Percentiles rank a stretch among this genome's conserved stretches.
These are phyloP conservation scores for Musa balbisiana DNA, from an alignment of 202 grass and related monocot species.

Conservation along the genomic window DNA sequence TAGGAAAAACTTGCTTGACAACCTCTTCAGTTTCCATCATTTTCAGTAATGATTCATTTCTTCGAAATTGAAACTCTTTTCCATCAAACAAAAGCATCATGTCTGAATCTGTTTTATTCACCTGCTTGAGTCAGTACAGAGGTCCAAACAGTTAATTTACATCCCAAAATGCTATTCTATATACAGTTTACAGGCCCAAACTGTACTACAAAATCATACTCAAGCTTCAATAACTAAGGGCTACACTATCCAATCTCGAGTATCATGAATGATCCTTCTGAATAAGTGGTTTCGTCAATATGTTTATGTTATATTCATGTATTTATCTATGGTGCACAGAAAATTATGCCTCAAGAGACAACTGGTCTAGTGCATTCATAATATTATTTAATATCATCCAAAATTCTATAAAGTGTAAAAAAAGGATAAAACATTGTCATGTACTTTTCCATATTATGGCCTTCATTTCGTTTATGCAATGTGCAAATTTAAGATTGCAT, in stretches of 20 bases:
- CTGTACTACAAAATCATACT: background rate
- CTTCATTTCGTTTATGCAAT: no score
- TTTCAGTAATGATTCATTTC: constrained; percentile 57
- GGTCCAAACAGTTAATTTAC: background rate
- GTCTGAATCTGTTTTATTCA: constrained; percentile 60
- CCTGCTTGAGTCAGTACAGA: constrained; percentile 41
- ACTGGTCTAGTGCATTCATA: background rate
- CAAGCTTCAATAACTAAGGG: background rate
- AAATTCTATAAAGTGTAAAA: background rate
- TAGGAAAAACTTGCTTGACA: constrained; percentile 87
- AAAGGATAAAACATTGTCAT: no score
- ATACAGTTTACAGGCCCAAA: background rate
- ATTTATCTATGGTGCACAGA: background rate
- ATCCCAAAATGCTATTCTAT: background rate
- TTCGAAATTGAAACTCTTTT: constrained; percentile 49
- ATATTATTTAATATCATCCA: constrained; percentile 1
- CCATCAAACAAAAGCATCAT: constrained; percentile 50
- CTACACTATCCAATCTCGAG: no score
- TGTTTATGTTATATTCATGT: no score
- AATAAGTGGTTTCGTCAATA: no score
- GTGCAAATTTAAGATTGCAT: no score
- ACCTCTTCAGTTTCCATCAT: constrained; percentile 80
- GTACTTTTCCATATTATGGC: no score
- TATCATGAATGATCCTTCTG: no score
- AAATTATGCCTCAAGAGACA: background rate